Evolutionary conservation across 2,329 filamentous ascomycete species (phyloP).

Genomic region (Claviceps spartinae): DNA sequence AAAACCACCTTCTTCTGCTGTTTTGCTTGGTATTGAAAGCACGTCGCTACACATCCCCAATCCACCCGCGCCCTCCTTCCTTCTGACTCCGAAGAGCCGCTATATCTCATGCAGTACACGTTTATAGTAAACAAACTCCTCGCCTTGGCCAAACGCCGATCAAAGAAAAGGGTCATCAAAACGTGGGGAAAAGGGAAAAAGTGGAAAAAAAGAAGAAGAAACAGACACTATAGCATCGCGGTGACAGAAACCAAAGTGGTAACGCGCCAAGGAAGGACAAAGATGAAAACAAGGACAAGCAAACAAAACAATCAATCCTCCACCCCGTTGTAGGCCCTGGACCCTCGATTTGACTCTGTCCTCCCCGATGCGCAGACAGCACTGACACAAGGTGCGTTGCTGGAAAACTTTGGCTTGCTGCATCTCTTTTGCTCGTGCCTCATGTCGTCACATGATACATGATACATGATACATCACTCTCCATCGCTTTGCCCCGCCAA

Average conservation of each 20-base stretch:
- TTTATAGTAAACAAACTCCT: conserved; percentile 6
- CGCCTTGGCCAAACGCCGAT: conserved; percentile 13
- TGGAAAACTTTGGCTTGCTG: background rate
- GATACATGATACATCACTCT: conserved; percentile 21
- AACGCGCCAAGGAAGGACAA: background rate
- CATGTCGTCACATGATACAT: conserved; percentile 2
- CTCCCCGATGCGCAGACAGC: background rate
- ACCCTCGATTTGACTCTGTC: background rate
- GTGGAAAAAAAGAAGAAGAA: background rate
- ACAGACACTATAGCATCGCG: background rate
- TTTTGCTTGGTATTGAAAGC: conserved; percentile 15
- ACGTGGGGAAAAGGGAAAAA: background rate
- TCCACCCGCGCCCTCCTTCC: background rate
- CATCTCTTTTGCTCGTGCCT: background rate
- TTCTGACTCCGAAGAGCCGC: conserved; percentile 1
- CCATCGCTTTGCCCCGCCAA: conserved; percentile 38
- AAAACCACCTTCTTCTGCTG: conserved; percentile 1
- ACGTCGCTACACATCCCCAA: conserved; percentile 1
- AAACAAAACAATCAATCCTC: background rate
- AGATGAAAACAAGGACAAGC: conserved; percentile 3
- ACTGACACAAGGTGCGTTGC: background rate
- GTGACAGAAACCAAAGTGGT: background rate
- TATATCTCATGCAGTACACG: conserved; percentile 11
- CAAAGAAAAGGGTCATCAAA: conserved; percentile 10
- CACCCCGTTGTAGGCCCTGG: background rate